These are phyloP conservation scores for Fusarium gaditjirri DNA, from an alignment of 2,329 filamentous ascomycete species.

Conservation along the genomic window DNA sequence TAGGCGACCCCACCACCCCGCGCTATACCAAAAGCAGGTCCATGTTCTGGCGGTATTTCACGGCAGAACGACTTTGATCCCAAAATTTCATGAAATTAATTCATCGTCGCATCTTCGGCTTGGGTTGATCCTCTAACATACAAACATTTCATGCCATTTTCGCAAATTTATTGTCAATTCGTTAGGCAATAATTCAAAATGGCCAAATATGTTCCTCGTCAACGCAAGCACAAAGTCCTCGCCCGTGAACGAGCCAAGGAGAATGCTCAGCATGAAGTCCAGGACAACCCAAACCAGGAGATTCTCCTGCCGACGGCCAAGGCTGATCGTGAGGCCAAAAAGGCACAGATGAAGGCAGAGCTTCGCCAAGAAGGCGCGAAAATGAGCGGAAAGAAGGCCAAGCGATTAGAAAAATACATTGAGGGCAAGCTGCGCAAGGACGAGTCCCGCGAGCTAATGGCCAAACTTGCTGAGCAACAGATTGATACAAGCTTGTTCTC, in stretches of 20 bases:
- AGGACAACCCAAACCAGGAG: slow-evolving; percentile 51
- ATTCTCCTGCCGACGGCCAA: slow-evolving; percentile 55
- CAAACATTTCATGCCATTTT: slow-evolving; percentile 22
- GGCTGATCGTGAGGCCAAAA: slow-evolving; percentile 64
- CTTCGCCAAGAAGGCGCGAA: slow-evolving; percentile 63
- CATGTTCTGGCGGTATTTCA: slow-evolving; percentile 49
- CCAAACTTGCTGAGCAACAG: slow-evolving; percentile 81
- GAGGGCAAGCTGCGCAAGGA: slow-evolving; percentile 96
- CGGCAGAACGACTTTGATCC: slow-evolving; percentile 50
- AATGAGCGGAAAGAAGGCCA: slow-evolving; percentile 72
- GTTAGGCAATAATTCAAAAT: slow-evolving; percentile 47
- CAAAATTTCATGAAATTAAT: slow-evolving; percentile 50
- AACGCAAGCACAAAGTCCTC: slow-evolving; percentile 75
- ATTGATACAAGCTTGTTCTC: slow-evolving; percentile 84
- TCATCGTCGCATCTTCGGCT: slow-evolving; percentile 16
- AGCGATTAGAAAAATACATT: slow-evolving; percentile 75
- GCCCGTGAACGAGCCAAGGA: slow-evolving; percentile 68
- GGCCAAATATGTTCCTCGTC: slow-evolving; percentile 70
- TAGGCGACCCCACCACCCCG: slow-evolving; percentile 43
- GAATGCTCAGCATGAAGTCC: slow-evolving; percentile 53
- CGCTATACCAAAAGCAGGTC: slow-evolving; percentile 49
- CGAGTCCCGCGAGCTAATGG: slow-evolving; percentile 85
- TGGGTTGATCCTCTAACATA: slow-evolving; percentile 19
- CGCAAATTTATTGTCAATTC: slow-evolving; percentile 11
- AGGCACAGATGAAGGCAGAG: slow-evolving; percentile 64